Percentiles rank a stretch among this genome's conserved stretches.
Conservation (phyloP, 2,329 filamentous ascomycete genomes). For the Cryphonectria carpinicola region DNA sequence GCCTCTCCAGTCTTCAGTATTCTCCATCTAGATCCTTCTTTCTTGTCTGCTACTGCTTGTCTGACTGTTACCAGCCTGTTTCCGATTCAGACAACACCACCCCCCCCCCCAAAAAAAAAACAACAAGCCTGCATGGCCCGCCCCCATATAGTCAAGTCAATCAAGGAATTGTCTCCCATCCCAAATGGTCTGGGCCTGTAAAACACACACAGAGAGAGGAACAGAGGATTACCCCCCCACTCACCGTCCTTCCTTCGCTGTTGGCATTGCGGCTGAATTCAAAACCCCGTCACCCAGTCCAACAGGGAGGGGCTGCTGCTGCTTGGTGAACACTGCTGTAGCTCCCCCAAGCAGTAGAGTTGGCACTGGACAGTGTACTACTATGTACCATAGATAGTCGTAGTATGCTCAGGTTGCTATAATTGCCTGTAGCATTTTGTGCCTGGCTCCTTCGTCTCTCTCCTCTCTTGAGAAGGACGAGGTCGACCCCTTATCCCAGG, state of each 20-base stretch:
- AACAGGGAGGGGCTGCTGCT: background rate
- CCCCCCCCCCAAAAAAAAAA: no score
- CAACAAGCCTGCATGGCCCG: background rate
- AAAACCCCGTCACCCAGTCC: background rate
- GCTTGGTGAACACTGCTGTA: background rate
- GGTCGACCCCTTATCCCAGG: slow-evolving; percentile 1
- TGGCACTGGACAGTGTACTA: background rate
- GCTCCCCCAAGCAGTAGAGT: background rate
- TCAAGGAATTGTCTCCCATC: background rate
- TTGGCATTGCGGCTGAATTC: slow-evolving; percentile 2
- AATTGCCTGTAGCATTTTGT: background rate
- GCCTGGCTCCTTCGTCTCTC: background rate
- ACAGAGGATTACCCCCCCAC: background rate
- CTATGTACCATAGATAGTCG: background rate
- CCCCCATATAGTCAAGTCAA: background rate
- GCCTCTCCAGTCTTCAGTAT: background rate
- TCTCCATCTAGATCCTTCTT: background rate
- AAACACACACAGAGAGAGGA: background rate
- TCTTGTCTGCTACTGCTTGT: background rate
- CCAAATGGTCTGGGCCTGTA: background rate
- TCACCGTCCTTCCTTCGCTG: background rate
- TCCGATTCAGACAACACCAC: background rate
- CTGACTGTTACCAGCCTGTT: background rate
- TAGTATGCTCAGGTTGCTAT: background rate
- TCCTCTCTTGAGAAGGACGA: background rate